phyloP scores from a whole-genome alignment of 2,329 filamentous ascomycete species.

The Graphilbum fragrans region DNA sequence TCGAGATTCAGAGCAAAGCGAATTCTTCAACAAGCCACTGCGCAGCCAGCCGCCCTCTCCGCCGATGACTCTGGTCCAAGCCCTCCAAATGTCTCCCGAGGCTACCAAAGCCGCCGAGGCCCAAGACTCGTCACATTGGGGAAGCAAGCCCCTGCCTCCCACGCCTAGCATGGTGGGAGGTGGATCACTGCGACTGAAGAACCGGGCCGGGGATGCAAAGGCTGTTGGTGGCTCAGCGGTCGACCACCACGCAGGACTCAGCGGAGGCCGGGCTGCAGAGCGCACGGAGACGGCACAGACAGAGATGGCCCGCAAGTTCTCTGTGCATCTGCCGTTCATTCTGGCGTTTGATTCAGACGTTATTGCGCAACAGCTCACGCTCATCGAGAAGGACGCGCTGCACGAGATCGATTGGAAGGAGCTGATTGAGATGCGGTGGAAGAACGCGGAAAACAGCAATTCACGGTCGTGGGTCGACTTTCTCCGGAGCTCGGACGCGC shows the following conservation, averaged over 20 bases:
- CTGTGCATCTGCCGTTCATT: constrained; percentile 64
- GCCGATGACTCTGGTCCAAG: constrained; percentile 35
- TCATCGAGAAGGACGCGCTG: constrained; percentile 76
- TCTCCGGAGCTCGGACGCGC: constrained; percentile 57
- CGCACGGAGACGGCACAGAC: constrained; percentile 13
- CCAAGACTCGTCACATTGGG: constrained; percentile 28
- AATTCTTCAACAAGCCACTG: constrained; percentile 2
- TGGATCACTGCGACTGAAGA: neutral
- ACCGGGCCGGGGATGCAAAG: neutral
- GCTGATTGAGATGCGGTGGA: constrained; percentile 73
- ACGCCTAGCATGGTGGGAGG: constrained; percentile 22
- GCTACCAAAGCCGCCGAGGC: constrained; percentile 22
- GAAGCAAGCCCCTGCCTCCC: constrained; percentile 31
- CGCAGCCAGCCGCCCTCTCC: constrained; percentile 25
- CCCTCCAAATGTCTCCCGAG: constrained; percentile 29
- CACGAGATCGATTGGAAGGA: constrained; percentile 86
- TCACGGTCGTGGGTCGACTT: constrained; percentile 75
- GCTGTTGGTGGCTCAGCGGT: neutral
- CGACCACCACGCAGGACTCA: neutral
- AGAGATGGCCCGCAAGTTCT: constrained; percentile 21
- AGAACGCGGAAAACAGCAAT: constrained; percentile 50
- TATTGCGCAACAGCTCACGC: constrained; percentile 70
- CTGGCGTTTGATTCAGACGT: constrained; percentile 69
- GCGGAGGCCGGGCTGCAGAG: neutral
- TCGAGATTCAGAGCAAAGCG: constrained; percentile 11